Evolutionary conservation across 495 filamentous ascomycete species (phyloP).

Genomic region (Pyrenopolyporus hunteri): DNA sequence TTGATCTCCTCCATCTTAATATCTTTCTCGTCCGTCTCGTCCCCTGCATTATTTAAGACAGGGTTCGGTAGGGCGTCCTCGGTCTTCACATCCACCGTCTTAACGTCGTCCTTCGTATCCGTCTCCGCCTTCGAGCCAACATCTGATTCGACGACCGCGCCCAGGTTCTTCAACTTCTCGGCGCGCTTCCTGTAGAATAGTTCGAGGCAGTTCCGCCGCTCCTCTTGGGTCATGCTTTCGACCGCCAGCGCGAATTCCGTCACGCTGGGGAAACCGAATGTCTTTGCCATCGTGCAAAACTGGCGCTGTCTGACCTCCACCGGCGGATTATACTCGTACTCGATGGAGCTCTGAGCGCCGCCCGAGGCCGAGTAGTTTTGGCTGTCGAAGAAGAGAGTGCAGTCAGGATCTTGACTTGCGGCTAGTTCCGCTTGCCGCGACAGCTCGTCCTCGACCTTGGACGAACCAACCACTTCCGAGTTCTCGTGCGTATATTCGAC

Average conservation of each 20-base stretch:
- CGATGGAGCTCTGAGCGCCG: slow-evolving; percentile 43
- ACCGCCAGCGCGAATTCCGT: slow-evolving; percentile 93
- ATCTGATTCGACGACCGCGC: slow-evolving; percentile 9
- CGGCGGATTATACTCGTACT: slow-evolving; percentile 78
- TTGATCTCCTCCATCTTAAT: slow-evolving; percentile 17
- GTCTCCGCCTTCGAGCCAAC: slow-evolving; percentile 7
- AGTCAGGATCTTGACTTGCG: slow-evolving; percentile 53
- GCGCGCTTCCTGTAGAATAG: slow-evolving; percentile 70
- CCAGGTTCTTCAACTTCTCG: slow-evolving; percentile 43
- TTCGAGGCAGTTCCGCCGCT: slow-evolving; percentile 79
- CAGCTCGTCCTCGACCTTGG: slow-evolving; percentile 79
- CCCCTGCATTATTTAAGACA: background rate
- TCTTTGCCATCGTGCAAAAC: slow-evolving; percentile 87
- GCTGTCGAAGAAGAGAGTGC: slow-evolving; percentile 46
- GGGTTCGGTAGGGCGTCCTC: background rate
- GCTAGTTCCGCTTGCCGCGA: slow-evolving; percentile 75
- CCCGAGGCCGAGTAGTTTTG: slow-evolving; percentile 24
- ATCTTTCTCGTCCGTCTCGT: background rate
- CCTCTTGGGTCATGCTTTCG: slow-evolving; percentile 89
- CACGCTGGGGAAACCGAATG: slow-evolving; percentile 75
- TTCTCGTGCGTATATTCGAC: slow-evolving; percentile 98
- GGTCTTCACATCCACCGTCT: slow-evolving; percentile 18
- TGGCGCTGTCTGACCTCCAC: slow-evolving; percentile 76
- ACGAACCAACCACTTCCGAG: slow-evolving; percentile 91
- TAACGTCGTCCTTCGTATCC: slow-evolving; percentile 9